A percentile compares a stretch with the other conserved stretches of the same genome.
Evolutionary conservation across 2,329 filamentous ascomycete genomes (phyloP).

Genomic region (Incumbomyces delicatus): DNA sequence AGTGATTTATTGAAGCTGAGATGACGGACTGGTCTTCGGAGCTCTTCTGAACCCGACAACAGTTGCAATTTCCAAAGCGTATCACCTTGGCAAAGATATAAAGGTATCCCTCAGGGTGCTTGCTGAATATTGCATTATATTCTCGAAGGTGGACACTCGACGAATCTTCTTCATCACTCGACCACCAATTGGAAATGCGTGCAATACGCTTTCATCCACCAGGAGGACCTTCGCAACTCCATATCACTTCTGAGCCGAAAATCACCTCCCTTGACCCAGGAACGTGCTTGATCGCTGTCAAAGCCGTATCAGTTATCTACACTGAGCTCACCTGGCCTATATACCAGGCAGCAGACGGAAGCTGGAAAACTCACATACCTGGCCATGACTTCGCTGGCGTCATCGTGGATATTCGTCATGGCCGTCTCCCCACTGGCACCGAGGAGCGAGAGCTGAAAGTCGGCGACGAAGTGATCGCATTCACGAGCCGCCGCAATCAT

Average conservation of each 20-base stretch:
- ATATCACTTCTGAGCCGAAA: neutral
- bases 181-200: neutral
- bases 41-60: too few relatives aligned
- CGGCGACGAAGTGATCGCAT: conserved; percentile 25
- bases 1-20: too few relatives aligned
- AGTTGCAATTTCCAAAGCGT: too few relatives aligned
- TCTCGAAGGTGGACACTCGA: too few relatives aligned
- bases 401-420: neutral
- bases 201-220: neutral
- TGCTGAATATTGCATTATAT: too few relatives aligned
- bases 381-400: neutral
- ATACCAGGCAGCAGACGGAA: neutral
- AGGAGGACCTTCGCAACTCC: neutral
- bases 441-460: neutral
- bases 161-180: too few relatives aligned
- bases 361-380: neutral
- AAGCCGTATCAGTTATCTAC: neutral
- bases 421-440: neutral
- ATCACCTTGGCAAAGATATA: too few relatives aligned
- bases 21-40: too few relatives aligned
- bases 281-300: neutral
- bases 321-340: neutral
- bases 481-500: conserved; percentile 17
- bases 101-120: too few relatives aligned
- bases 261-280: neutral